Base-by-base conservation (phyloP, 2,329 filamentous ascomycete genomes). In the Verticillium longisporum region DNA sequence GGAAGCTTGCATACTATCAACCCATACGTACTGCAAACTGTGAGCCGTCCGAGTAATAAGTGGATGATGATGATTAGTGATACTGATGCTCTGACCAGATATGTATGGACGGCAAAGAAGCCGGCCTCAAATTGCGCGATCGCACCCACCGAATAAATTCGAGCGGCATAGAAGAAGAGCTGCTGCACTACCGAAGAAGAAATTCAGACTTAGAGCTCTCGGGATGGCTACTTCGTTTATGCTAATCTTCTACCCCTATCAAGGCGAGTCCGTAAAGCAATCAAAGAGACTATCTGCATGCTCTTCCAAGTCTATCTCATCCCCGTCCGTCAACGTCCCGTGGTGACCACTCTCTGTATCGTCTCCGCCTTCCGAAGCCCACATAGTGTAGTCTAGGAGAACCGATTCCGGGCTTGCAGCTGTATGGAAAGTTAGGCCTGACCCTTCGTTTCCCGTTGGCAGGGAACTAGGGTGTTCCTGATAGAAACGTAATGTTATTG, bases 1-100 rank as follows among this genome's bases (percentile, higher is more conserved):
- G 54, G 89, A 95, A 68, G 85, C 91, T 18, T 87, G 86, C 71
- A 84, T 84, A 68, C 84, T 87, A 68, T 83, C 83, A 59, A 83
- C 87, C 66, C 87, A 87, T 73, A 85, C 84, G 50, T 96, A 91
- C 76, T 91, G 91, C 73, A 87, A 84, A 65, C 78, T 93, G 90
- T 93, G 78, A 84, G 89, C 84, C 33, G 33, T 36, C 38, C 26
- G 56, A 31, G 6, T 32, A 38, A 21, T 57, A 32, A 6, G 33
- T 55, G 50, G 34, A 63, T 41, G 37, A 41, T 41, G 37, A 41
- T 6, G 5, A 41, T 41, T 11, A 41, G 37, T 41, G 9, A 41
- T 41, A 41, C 37, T 41, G 37, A 41, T 41, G 37, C 37, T 41
- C 15, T 41, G 14, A 41, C 37, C 37, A 41, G 37, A 41, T 13